Conservation (phyloP, 2,329 filamentous ascomycete genomes). For the Ophiostoma sp. region DNA sequence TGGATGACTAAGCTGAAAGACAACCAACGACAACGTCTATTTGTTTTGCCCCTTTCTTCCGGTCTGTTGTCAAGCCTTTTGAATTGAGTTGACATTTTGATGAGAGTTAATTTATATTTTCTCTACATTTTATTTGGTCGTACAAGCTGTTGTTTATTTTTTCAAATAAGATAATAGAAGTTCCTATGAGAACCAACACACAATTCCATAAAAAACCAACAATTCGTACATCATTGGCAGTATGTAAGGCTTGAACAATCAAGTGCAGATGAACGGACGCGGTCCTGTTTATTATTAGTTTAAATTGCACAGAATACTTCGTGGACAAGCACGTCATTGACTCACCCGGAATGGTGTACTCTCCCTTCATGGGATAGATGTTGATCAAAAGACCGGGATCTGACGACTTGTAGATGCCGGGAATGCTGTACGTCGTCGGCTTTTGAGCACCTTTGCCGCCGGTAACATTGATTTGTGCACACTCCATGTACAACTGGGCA, state of each 20-base stretch:
- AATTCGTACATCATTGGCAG: too few species aligned
- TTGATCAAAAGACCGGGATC: slow-evolving; percentile 41
- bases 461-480: slow-evolving; percentile 41
- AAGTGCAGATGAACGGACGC: slow-evolving; percentile 9
- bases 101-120: too few species aligned
- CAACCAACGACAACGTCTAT: background rate
- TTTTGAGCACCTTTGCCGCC: slow-evolving; percentile 37
- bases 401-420: slow-evolving; percentile 40
- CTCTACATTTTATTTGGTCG: too few species aligned
- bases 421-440: slow-evolving; percentile 41
- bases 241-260: background rate
- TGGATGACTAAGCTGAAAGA: background rate
- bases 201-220: background rate
- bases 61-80: too few species aligned
- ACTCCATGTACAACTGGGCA: slow-evolving; percentile 48
- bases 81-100: too few species aligned
- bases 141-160: too few species aligned
- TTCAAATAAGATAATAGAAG: too few species aligned
- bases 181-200: too few species aligned
- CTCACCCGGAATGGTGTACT: slow-evolving; percentile 40
- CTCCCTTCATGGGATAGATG: slow-evolving; percentile 39
- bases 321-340: background rate
- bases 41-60: background rate
- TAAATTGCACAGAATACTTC: too few species aligned
- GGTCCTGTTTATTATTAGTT: background rate